Conservation (phyloP, 1,284 basidiomycete genomes). For the Ceratobasidium theobromae region DNA sequence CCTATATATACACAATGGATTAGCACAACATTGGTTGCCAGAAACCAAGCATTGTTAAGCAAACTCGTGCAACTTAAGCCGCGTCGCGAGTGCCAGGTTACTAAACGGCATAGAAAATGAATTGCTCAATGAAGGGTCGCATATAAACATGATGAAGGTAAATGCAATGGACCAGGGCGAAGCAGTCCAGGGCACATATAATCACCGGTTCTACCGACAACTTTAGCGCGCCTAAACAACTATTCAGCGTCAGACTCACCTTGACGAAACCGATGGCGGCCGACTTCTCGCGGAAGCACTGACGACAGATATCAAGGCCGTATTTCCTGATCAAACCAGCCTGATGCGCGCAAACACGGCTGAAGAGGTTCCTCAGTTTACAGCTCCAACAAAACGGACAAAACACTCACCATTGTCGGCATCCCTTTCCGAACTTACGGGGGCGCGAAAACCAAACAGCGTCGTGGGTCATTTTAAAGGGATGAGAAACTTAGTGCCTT, state of each 20-base stretch:
- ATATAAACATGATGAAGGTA: conserved; percentile 33
- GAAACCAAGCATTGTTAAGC: no score
- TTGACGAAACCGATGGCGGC: conserved; percentile 92
- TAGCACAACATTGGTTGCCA: background rate
- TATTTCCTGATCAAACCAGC: conserved; percentile 96
- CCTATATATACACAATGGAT: background rate
- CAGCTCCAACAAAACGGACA: background rate
- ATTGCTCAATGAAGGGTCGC: conserved; percentile 26
- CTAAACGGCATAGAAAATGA: conserved; percentile 14
- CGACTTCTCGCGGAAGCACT: conserved; percentile 97
- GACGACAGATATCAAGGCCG: conserved; percentile 94
- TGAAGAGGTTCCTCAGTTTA: conserved; percentile 42
- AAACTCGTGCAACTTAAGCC: no score
- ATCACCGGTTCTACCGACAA: conserved; percentile 36
- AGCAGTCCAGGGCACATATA: background rate
- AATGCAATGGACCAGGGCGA: background rate
- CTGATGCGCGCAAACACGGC: conserved; percentile 94
- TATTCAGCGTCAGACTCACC: conserved; percentile 53
- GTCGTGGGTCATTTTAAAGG: conserved; percentile 81
- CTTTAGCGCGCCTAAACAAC: background rate
- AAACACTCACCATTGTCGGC: conserved; percentile 79
- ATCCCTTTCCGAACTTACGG: conserved; percentile 93
- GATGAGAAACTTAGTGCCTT: background rate
- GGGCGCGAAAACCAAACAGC: conserved; percentile 92
- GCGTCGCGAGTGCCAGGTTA: no score